Percentiles rank a stretch among this genome's conserved stretches.
These are phyloP conservation scores for Epicoccum sorghinum DNA, from an alignment of 2,329 filamentous ascomycete species.

Conservation along the genomic window DNA sequence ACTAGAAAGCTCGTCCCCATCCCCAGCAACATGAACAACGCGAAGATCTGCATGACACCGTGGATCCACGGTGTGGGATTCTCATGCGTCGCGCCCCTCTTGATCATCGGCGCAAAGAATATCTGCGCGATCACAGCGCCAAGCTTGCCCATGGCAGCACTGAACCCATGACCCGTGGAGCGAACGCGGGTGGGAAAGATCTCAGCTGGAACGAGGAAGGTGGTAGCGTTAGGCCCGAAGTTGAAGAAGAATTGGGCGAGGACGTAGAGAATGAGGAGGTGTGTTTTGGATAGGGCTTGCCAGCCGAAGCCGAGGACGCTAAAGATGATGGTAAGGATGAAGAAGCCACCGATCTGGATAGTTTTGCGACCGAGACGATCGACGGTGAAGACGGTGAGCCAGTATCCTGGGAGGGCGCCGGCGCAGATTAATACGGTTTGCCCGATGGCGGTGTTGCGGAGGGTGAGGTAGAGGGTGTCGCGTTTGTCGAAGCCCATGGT, in stretches of 20 bases:
- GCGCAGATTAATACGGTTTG: constrained; percentile 81
- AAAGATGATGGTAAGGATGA: constrained; percentile 56
- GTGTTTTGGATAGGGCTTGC: constrained; percentile 50
- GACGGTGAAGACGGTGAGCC: constrained; percentile 76
- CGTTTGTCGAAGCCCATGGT: constrained; percentile 74
- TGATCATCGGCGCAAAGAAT: constrained; percentile 57
- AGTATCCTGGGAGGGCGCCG: constrained; percentile 81
- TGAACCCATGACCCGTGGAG: constrained; percentile 56
- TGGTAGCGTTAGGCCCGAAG: constrained; percentile 59
- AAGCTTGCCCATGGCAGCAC: constrained; percentile 56
- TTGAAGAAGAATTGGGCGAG: constrained; percentile 61
- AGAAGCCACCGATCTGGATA: constrained; percentile 68
- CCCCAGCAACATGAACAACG: constrained; percentile 79
- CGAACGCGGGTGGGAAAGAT: constrained; percentile 59
- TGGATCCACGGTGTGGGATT: constrained; percentile 69
- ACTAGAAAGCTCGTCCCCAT: constrained; percentile 73
- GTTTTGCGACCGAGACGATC: constrained; percentile 79
- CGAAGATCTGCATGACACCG: constrained; percentile 78
- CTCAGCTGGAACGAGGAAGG: constrained; percentile 59
- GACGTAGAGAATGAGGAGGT: constrained; percentile 55
- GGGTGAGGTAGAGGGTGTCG: constrained; percentile 67
- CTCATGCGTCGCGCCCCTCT: constrained; percentile 59
- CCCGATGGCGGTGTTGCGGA: constrained; percentile 77
- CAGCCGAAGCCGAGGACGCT: constrained; percentile 58
- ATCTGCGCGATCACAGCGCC: constrained; percentile 58